Conservation (phyloP, 2,329 filamentous ascomycete species). For the Aspergillus floridensis region DNA sequence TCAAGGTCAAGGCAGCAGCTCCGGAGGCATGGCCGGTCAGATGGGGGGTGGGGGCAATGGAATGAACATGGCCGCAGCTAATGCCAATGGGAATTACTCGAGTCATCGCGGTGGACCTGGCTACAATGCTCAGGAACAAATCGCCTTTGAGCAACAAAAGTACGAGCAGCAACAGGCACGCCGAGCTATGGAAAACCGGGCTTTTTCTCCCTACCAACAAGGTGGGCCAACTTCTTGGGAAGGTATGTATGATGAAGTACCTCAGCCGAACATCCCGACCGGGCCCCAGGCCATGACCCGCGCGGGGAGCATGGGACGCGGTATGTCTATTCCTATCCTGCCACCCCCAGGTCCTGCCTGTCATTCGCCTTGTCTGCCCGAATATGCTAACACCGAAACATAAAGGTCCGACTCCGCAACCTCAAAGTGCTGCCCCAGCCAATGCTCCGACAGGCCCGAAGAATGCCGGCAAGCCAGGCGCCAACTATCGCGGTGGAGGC, state of each 20-base stretch:
- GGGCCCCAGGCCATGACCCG: conserved; percentile 51
- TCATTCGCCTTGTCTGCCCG: neutral
- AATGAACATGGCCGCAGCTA: conserved; percentile 35
- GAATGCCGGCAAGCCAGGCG: conserved; percentile 86
- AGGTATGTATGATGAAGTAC: conserved; percentile 96
- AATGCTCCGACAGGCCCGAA: conserved; percentile 93
- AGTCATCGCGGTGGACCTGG: conserved; percentile 48
- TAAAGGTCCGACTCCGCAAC: conserved; percentile 41
- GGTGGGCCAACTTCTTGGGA: conserved; percentile 86
- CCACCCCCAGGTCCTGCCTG: neutral
- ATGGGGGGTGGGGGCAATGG: conserved; percentile 29
- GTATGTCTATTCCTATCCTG: conserved; percentile 30
- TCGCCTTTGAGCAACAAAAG: conserved; percentile 74
- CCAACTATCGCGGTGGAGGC: conserved; percentile 90
- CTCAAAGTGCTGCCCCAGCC: conserved; percentile 60
- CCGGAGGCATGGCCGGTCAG: conserved; percentile 35
- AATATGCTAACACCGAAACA: conserved; percentile 33
- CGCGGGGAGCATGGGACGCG: conserved; percentile 41
- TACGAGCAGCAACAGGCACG: conserved; percentile 68
- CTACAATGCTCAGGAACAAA: conserved; percentile 69
- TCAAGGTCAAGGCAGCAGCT: conserved; percentile 34
- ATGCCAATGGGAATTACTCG: conserved; percentile 43
- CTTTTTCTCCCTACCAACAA: conserved; percentile 46
- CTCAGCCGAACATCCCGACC: conserved; percentile 68
- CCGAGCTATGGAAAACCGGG: conserved; percentile 47